Percentiles rank a stretch among this genome's conserved stretches.
phyloP scores from a whole-genome alignment of 352 stramenopile species.

The Phytopythium helicoides region DNA sequence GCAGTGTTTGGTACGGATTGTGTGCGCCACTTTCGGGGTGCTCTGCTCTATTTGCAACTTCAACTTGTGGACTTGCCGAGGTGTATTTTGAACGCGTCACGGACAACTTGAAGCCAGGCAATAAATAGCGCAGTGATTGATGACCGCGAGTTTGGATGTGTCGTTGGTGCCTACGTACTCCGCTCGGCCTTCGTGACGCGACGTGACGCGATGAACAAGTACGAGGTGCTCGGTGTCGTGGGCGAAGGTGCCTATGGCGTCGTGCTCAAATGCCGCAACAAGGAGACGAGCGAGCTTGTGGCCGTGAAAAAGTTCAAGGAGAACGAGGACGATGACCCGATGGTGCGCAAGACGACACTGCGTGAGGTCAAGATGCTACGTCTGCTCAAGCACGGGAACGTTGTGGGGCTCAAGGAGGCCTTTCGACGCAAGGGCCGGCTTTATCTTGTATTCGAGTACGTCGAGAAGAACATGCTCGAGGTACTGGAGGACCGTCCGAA shows the following conservation, averaged over 20 bases:
- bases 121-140: no score
- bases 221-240: slow-evolving; percentile 93
- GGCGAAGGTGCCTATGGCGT: slow-evolving; percentile 94
- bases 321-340: slow-evolving; percentile 87
- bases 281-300: slow-evolving; percentile 96
- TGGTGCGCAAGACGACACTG: slow-evolving; percentile 93
- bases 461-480: slow-evolving; percentile 96
- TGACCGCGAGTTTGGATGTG: no score
- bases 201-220: slow-evolving; percentile 87
- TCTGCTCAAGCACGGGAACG: slow-evolving; percentile 97
- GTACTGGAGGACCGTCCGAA: slow-evolving; percentile 91
- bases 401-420: slow-evolving; percentile 97
- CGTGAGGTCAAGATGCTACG: slow-evolving; percentile 99
- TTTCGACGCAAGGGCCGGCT: slow-evolving; percentile 96
- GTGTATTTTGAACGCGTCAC: no score
- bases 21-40: no score
- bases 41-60: no score
- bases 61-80: no score
- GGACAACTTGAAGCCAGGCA: no score
- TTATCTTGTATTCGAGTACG: slow-evolving; percentile 99
- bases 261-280: slow-evolving; percentile 91
- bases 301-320: slow-evolving; percentile 99
- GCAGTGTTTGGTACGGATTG: no score
- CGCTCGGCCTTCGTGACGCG: no score
- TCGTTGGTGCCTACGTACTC: no score